Base-by-base conservation (phyloP, 371 early-diverging fungal genomes). In the Nematocida sp. region DNA sequence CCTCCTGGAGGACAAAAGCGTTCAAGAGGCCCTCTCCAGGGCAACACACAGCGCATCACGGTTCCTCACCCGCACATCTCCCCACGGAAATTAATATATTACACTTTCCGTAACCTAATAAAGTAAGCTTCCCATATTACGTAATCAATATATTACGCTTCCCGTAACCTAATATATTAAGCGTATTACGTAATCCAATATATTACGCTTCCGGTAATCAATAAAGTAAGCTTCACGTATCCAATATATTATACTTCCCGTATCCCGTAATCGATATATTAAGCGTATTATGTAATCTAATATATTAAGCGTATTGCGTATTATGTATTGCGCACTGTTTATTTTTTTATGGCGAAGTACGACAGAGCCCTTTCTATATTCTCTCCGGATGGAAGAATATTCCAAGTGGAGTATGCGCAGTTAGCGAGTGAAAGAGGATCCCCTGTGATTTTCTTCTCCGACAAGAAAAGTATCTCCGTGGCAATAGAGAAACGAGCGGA, bases 351-450 rank as follows among this genome's bases (percentile, higher is more conserved):
- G 77, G 36, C 32, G 26, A 69, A 50, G 33, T 84, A 80, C 78
- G 82, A 84, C 53, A 66, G 75, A 63, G 93, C 94, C 56, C 87
- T 95, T 76, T 96, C 97, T 53, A 91, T 97, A 71, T 99, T 99
- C 84, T 95, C 95, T 36, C 97, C 99, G 49, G 97, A 99, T 84
- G 99, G 99, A 59, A 94, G 96, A 84, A 86, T 99, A 67, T 94
- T 96, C 85, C 99, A 97, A 88, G 98, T 99, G 66, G 98, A 99
- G 86, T 97, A 97, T 84, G 99, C 99, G 54, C 90, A 94, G 71
- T 94, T 97, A 80, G 97, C 98, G 40, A 93, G 94, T 55, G 87
- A 93, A 80, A 94, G 93, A 84, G 98, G 98, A 65, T 92, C 92
- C 40, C 68, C 78, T 16, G 79, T 84, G 23, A 68, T 80, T n/a